Conservation (phyloP, 352 stramenopile species). For the Phytophthora hybrid region DNA sequence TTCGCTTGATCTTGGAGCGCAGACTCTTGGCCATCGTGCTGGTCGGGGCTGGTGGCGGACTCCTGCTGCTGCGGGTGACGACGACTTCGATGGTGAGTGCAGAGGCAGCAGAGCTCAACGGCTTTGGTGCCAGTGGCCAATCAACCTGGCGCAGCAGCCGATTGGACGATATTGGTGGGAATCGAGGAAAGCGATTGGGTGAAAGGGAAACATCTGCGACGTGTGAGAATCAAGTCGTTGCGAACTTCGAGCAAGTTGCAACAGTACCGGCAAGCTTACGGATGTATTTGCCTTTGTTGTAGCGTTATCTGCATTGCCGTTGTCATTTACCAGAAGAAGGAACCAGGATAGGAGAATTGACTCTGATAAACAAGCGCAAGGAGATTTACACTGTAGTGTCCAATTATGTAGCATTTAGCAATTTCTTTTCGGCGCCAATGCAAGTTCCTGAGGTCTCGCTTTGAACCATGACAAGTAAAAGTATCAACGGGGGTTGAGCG, state of each 20-base stretch:
- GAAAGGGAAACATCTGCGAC: conserved; percentile 29
- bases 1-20: conserved; percentile 91
- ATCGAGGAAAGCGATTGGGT: conserved; percentile 13
- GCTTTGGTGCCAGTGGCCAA: conserved; percentile 36
- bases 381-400: not conserved
- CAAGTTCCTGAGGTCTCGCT: too few species aligned
- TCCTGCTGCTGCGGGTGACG: not conserved
- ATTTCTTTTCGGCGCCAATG: too few species aligned
- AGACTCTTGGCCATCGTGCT: conserved; percentile 87
- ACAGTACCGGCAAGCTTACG: too few species aligned
- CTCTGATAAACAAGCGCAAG: too few species aligned
- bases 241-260: not conserved
- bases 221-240: conserved; percentile 23
- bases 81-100: conserved; percentile 30
- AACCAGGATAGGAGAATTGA: too few species aligned
- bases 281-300: too few species aligned
- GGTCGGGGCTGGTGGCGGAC: not conserved
- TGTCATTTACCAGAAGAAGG: not conserved
- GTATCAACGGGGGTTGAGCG: too few species aligned
- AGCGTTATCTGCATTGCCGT: too few species aligned
- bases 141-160: conserved; percentile 22
- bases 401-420: not conserved
- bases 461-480: too few species aligned
- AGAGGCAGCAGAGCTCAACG: conserved; percentile 16
- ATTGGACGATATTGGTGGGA: conserved; percentile 25